phyloP scores from a whole-genome alignment of 2,329 filamentous ascomycete genomes.

The Capronia epimyces region DNA sequence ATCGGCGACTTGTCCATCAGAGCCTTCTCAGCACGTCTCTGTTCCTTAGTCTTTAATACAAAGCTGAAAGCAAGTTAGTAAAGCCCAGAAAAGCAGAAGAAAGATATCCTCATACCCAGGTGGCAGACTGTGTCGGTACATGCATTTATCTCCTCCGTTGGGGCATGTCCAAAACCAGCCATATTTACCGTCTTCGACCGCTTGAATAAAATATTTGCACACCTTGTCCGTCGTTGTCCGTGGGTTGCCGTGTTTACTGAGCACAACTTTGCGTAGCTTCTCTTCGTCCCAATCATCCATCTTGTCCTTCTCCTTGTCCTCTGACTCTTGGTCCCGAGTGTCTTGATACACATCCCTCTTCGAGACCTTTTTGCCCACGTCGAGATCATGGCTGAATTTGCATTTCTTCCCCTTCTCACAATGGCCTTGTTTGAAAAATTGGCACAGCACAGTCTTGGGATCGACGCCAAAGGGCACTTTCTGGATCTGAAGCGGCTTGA shows the following conservation, averaged over 20 bases:
- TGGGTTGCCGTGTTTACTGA: constrained; percentile 97
- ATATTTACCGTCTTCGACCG: constrained; percentile 97
- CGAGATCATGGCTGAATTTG: constrained; percentile 92
- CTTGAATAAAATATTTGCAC: constrained; percentile 96
- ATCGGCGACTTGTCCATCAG: constrained; percentile 92
- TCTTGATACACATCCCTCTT: constrained; percentile 92
- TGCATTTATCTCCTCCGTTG: constrained; percentile 95
- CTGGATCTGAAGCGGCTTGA: constrained; percentile 91
- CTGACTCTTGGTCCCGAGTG: constrained; percentile 64
- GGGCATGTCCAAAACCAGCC: constrained; percentile 99
- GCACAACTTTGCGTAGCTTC: constrained; percentile 80
- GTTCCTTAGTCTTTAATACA: constrained; percentile 95
- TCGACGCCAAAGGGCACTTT: constrained; percentile 98
- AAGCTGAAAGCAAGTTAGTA: constrained; percentile 55
- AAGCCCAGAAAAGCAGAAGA: neutral
- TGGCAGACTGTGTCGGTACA: constrained; percentile 93
- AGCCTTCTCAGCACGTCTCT: constrained; percentile 90
- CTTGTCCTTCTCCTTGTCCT: constrained; percentile 72
- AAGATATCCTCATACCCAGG: constrained; percentile 64
- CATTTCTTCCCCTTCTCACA: constrained; percentile 98
- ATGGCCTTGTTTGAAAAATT: constrained; percentile 94
- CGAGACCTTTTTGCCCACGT: constrained; percentile 82
- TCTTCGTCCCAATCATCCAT: constrained; percentile 98
- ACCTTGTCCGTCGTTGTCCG: constrained; percentile 95
- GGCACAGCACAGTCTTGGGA: constrained; percentile 92